Evolutionary conservation across 2,329 filamentous ascomycete species (phyloP), one percentile per base, ranked within the genome.

Genomic region (Coniochaeta sp.): DNA sequence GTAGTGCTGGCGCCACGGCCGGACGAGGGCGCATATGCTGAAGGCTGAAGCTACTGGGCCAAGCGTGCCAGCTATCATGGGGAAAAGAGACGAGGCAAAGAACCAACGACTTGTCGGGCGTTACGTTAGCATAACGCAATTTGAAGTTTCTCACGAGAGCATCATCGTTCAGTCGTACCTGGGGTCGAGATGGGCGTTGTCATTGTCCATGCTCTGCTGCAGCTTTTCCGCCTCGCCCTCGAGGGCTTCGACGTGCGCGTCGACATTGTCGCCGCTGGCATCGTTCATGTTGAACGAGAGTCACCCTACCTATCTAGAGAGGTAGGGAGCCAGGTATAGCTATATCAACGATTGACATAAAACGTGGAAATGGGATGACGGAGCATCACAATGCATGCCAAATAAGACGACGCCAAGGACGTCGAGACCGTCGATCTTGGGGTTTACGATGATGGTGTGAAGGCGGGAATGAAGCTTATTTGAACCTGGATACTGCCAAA

Each of bases 1-100:
- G 5, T 83, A 74, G 56, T 78, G 77, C 70, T 88, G 83, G 62
- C 90, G 81, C 93, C 92, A 96, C 24, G 85, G 85, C 30, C 86
- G 87, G 1, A 91, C 90, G n/a, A 96, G 79, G 8, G 92, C 90
- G 62, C 89, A 91, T 61, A 96, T 91, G 60, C 89, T 93, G 73
- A 95, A 89, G 32, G 95, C 87, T 61, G 93, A 96, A 2, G 93
- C 93, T 10, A 96, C 83, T 0, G 93, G 93, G 0, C 91, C 91
- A 2, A 95, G 82, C 0, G 92, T 91, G 36, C 91, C 92, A 2
- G 92, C 91, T 12, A 95, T 81, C 70, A 97, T 85, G 34, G 89
- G 90, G 63, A 93, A 87, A 10, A 82, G 84, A 1, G 84, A 83
- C 2, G 83, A 84, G 28, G 83, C 80, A 67, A 87, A 81, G 84